Conservation (phyloP, 2,329 filamentous ascomycete genomes). For the Colletotrichum sp. region DNA sequence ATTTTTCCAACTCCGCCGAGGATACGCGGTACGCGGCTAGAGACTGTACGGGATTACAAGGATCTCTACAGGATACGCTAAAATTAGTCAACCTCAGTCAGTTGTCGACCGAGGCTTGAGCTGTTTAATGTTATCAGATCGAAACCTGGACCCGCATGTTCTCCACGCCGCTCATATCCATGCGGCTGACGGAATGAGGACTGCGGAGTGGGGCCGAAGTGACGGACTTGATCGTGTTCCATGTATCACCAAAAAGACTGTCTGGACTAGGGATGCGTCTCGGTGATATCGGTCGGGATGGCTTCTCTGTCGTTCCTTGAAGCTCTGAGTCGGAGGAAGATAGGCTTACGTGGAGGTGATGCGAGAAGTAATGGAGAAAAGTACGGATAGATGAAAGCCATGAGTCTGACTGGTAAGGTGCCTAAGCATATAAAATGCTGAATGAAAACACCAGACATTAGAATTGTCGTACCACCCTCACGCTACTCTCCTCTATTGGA, state of each 20-base stretch:
- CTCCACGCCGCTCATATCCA: neutral
- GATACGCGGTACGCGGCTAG: neutral
- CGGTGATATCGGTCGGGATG: neutral
- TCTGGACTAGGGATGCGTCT: neutral
- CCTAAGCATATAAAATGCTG: neutral
- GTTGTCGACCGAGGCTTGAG: neutral
- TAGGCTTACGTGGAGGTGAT: accelerated
- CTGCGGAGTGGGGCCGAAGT: neutral
- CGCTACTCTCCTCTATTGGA: neutral
- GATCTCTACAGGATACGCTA: neutral
- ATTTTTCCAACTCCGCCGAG: neutral
- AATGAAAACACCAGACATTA: neutral
- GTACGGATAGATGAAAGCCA: too few species aligned
- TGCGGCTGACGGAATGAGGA: neutral
- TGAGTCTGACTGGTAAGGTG: neutral
- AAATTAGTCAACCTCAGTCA: neutral
- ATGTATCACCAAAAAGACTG: neutral
- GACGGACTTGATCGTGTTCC: neutral
- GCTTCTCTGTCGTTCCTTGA: neutral
- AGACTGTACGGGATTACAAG: neutral
- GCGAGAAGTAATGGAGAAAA: neutral
- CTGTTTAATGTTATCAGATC: neutral
- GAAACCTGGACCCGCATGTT: neutral
- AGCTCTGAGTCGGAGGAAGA: neutral
- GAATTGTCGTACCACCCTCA: neutral